phyloP scores from a whole-genome alignment of 2,329 filamentous ascomycete genomes.

The Neopestalotiopsis rosae region DNA sequence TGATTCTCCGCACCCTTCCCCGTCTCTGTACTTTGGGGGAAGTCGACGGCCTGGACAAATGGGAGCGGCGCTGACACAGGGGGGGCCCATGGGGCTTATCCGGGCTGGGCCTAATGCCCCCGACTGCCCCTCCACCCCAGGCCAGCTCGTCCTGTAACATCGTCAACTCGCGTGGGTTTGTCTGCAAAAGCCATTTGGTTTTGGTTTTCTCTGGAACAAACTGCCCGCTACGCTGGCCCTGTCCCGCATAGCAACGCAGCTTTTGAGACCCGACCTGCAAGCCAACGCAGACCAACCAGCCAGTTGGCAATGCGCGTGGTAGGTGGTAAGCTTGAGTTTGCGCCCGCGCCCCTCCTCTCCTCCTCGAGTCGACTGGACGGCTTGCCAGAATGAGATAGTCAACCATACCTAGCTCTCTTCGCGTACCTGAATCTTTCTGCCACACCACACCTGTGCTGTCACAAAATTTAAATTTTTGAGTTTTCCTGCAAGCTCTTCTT shows the following conservation, averaged over 20 bases:
- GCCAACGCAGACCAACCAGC: neutral
- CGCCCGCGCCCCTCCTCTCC: neutral
- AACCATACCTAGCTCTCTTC: neutral
- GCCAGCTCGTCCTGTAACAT: constrained; percentile 3
- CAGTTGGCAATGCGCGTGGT: neutral
- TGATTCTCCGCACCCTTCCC: constrained; percentile 17
- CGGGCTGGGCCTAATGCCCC: neutral
- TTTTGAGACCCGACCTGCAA: neutral
- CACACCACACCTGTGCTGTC: constrained; percentile 10
- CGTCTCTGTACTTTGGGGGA: constrained; percentile 17
- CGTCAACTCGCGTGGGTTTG: constrained; percentile 8
- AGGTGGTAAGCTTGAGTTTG: neutral
- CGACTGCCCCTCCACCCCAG: neutral
- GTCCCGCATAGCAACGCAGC: neutral
- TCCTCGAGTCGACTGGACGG: neutral
- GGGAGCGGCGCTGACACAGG: neutral
- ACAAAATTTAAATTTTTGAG: constrained; percentile 4
- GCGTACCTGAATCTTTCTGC: constrained; percentile 17
- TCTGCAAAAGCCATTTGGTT: neutral
- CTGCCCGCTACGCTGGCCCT: neutral
- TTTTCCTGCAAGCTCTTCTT: constrained; percentile 12
- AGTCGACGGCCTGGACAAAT: neutral
- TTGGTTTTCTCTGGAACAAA: neutral
- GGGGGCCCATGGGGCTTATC: constrained; percentile 2
- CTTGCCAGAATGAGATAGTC: constrained; percentile 18